Evolutionary conservation across 2,329 filamentous ascomycete species (phyloP).

Genomic region (Pseudogymnoascus destructans): DNA sequence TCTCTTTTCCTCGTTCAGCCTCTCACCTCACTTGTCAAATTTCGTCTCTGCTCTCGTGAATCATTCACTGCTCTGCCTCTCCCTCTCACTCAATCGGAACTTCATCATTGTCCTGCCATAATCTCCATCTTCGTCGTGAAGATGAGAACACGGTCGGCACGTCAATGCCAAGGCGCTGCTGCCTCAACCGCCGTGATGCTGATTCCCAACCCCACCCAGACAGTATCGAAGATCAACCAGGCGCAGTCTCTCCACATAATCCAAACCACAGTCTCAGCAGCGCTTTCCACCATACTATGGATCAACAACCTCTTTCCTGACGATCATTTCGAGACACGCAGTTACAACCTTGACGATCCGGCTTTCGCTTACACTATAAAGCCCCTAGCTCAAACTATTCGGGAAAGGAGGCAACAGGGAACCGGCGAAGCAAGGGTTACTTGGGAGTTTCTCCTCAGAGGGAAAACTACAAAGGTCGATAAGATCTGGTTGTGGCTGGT

Average conservation of each 20-base stretch:
- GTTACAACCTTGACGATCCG: not conserved
- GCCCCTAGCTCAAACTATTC: not conserved
- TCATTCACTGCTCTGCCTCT: not conserved
- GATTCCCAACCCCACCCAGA: not conserved
- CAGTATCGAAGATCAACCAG: not conserved
- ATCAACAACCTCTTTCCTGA: not conserved
- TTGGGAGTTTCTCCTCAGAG: not conserved
- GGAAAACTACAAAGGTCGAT: not conserved
- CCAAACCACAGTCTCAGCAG: constrained; percentile 7
- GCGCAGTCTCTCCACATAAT: constrained; percentile 4
- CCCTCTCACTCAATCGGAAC: not conserved
- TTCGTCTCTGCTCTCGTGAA: not conserved
- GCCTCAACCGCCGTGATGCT: not conserved
- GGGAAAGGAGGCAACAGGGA: not conserved
- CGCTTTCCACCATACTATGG: not conserved
- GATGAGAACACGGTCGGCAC: not conserved
- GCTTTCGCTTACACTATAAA: not conserved
- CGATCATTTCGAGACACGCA: not conserved
- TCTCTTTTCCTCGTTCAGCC: not conserved
- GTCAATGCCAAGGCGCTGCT: not conserved
- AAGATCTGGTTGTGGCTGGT: not conserved
- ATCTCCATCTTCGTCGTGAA: not conserved
- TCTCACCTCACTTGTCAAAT: not conserved
- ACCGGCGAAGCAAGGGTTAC: not conserved
- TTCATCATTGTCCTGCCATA: not conserved